Conservation (phyloP, 116 monocot species). For the Thalassia testudinum region DNA sequence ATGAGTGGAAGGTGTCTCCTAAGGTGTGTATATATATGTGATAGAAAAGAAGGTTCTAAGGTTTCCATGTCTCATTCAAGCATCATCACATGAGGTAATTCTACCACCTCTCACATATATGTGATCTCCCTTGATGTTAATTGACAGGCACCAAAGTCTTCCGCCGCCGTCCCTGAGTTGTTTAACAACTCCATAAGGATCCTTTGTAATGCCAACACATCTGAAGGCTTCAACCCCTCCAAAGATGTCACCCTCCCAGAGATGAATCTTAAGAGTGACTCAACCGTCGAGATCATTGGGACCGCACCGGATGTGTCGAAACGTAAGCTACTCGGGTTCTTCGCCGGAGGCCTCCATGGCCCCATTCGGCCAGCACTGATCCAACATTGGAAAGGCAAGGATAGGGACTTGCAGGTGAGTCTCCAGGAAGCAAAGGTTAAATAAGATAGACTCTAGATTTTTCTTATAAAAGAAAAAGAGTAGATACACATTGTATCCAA, state of each 20-base stretch:
- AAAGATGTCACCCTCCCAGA: conserved; percentile 77
- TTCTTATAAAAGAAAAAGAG: no score
- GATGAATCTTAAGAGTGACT: conserved; percentile 42
- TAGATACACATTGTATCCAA: no score
- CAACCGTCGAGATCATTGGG: conserved; percentile 23
- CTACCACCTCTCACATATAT: no score
- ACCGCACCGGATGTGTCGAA: conserved; percentile 36
- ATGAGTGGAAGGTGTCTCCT: no score
- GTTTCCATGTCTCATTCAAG: no score
- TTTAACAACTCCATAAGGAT: conserved; percentile 65
- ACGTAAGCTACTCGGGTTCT: conserved; percentile 71
- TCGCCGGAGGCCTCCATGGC: conserved; percentile 75
- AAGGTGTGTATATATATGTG: no score
- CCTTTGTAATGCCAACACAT: conserved; percentile 83
- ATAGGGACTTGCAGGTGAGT: conserved; percentile 35
- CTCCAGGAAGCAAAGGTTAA: no score
- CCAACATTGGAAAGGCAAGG: conserved; percentile 55
- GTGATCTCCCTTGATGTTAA: no score
- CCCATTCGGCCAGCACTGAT: conserved; percentile 57
- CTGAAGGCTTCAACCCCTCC: conserved; percentile 71
- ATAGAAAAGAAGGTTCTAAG: no score
- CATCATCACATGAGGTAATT: no score
- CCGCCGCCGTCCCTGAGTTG: conserved; percentile 19
- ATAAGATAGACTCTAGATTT: no score
- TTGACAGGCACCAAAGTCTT: conserved; percentile 44